These are phyloP conservation scores for Colletotrichum sansevieriae DNA, from an alignment of 2,329 filamentous ascomycete species.

Conservation along the genomic window DNA sequence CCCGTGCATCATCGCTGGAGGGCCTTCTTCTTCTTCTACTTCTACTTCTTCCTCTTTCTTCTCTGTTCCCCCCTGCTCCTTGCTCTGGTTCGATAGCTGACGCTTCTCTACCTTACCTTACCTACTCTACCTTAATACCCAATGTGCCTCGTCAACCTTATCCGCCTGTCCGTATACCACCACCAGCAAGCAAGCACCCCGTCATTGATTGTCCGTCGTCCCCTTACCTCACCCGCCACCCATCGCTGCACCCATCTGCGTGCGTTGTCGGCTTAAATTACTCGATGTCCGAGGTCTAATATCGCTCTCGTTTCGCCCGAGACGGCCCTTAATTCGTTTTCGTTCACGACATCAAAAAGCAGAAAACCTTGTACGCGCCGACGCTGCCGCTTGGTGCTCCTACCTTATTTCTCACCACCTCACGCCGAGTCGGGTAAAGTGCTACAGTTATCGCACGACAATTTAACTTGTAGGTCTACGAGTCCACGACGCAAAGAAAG, in stretches of 20 bases:
- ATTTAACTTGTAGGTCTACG: conserved; percentile 1
- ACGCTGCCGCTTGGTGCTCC: conserved; percentile 2
- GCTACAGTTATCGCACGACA: not conserved
- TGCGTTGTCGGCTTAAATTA: not conserved
- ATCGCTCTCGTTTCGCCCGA: conserved; percentile 10
- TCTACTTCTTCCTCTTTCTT: not conserved
- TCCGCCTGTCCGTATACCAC: not conserved
- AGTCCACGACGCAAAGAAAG: not conserved
- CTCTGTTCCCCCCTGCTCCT: not conserved
- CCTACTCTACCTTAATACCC: not conserved
- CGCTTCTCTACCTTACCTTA: not conserved
- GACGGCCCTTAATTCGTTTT: conserved; percentile 21
- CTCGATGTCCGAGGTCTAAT: conserved; percentile 22
- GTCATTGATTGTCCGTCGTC: not conserved
- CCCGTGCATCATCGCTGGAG: conserved; percentile 34
- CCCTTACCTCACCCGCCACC: not conserved
- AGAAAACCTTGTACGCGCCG: conserved; percentile 12
- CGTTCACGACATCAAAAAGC: conserved; percentile 11
- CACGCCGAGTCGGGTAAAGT: conserved; percentile 21
- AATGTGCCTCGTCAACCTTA: too few species aligned
- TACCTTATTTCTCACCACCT: conserved; percentile 4
- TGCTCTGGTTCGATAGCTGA: conserved; percentile 3
- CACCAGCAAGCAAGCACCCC: not conserved
- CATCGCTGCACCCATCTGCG: not conserved
- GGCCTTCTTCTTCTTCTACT: not conserved